Base-by-base conservation (phyloP, 345 rosid species). In the Citropsis articulata region DNA sequence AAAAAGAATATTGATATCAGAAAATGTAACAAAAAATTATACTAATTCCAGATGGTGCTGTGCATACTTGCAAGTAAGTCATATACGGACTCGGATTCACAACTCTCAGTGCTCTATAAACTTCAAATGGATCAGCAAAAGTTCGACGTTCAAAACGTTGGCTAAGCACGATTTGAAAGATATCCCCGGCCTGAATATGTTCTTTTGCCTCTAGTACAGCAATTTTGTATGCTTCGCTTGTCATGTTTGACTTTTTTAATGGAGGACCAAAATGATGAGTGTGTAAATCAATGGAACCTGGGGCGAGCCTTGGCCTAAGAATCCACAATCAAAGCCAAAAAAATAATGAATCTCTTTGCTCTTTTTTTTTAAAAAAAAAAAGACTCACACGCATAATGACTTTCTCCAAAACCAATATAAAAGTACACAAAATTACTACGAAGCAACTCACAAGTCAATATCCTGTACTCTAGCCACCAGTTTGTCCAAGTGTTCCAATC, bases 61-160 rank as follows among this genome's bases (percentile, higher is more conserved):
- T 9, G 78, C 89, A 24, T 74, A 90, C 99, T 81, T 95, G 98
- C 79, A 94, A 81, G 83, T 93, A 93, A 18, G 92, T 78, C 99
- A 95, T 95, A 65, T 92, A 94, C 28, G 97, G 98, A 85, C 98
- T 95, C 10, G 99, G 98, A 85, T 95, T 95, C 65, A 93, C 96
- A 68, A 92, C 81, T 85, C 97, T 88, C 72, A 95, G 75, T 61
- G 99, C 97, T 79, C 99, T 88, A 71, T 93, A 95, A 36, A 95
- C 84, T 87, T 93, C 94, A 77, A 95, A 93, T 2, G 98, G 98
- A 74, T 93, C 95, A 16, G 98, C 97, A 82, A 89, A 93, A 38
- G 99, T 95, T 70, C 91, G 83, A 19, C 97, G 86, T 76, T 95
- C 98, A 80, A 95, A 95, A 59, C 98, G 88, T 60, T 95, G 99